Base-by-base conservation (phyloP, 371 early-diverging fungal species). In the Rhizomucor pusillus region DNA sequence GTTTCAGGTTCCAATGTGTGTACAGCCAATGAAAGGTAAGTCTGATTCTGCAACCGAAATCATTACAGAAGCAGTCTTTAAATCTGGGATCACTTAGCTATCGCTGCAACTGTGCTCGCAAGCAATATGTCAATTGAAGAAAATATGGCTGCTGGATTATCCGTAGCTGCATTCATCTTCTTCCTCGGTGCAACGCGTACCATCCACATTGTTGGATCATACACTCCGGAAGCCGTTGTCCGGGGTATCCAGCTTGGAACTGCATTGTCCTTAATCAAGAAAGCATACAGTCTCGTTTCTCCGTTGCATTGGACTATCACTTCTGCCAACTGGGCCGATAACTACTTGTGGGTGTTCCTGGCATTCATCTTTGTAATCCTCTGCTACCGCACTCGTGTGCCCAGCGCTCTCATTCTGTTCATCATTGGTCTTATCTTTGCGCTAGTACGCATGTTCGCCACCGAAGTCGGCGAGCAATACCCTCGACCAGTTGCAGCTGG, bases 191-290 rank as follows among this genome's bases (percentile, higher is more conserved):
- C 83, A 10, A 91, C 92, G 18, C 79, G 87, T 7, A 85, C 87
- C 0, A 85, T 93, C 48, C 72, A 79, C 56, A 56, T 87, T n/a
- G 80, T 92, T 20, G 77, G 84, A 39, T 73, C 75, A 39, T 83
- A 81, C 62, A 89, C 90, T 13, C 93, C 95, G 9, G 69, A 85
- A 14, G 65, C 91, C 1, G 77, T 95, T 7, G 79, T 94, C 56
- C 89, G 89, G 58, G 95, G 94, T 56, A 85, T 95, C 57, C 95
- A 95, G 70, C 70, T 95, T 46, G 95, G 93, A 29, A 87, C 95
- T 4, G 91, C 90, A 33, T 65, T 92, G 39, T 79, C 82, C 13
- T 76, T 95, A 24, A 81, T 86, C 45, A 81, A 77, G 56, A 90
- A 89, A 60, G 93, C 91, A 5, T 77, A 83, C 10, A 77, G 67